Evolutionary conservation across 192 early-diverging fungal species (phyloP).

Genomic region (Podila clonocystis): DNA sequence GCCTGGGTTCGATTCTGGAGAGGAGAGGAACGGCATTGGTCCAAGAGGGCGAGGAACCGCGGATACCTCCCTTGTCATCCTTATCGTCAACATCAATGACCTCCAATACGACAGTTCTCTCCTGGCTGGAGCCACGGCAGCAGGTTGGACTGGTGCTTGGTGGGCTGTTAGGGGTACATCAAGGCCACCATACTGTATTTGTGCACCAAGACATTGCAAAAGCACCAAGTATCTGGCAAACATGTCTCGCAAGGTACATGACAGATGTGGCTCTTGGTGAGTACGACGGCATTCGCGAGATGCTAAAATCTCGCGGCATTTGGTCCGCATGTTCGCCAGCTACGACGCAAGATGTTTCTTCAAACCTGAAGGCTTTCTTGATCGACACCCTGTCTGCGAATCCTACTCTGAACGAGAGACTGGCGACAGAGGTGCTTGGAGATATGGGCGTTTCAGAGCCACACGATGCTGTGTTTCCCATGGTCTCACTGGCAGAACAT

Average conservation of each 20-base stretch:
- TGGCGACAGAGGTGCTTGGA: conserved; percentile 26
- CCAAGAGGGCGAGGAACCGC: neutral
- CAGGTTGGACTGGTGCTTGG: conserved; percentile 79
- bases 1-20: conserved; percentile 11
- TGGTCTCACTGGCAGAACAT: conserved; percentile 73
- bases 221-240: conserved; percentile 70
- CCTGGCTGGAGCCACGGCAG: conserved; percentile 82
- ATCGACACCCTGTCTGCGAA: conserved; percentile 69
- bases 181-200: conserved; percentile 73
- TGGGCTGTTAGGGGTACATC: conserved; percentile 70
- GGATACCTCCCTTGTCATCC: neutral
- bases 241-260: conserved; percentile 64
- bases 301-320: conserved; percentile 6
- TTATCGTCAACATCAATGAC: neutral
- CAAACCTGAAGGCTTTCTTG: conserved; percentile 55
- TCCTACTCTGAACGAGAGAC: conserved; percentile 54
- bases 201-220: conserved; percentile 65
- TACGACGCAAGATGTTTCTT: neutral
- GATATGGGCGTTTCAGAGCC: conserved; percentile 48
- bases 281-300: conserved; percentile 22
- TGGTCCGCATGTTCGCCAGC: neutral
- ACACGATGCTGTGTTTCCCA: conserved; percentile 63
- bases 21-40: neutral
- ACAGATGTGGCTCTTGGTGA: conserved; percentile 25
- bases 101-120: conserved; percentile 44